Conservation (phyloP, 1,284 basidiomycete species). For the Anthracocystis panici-leucophaei region DNA sequence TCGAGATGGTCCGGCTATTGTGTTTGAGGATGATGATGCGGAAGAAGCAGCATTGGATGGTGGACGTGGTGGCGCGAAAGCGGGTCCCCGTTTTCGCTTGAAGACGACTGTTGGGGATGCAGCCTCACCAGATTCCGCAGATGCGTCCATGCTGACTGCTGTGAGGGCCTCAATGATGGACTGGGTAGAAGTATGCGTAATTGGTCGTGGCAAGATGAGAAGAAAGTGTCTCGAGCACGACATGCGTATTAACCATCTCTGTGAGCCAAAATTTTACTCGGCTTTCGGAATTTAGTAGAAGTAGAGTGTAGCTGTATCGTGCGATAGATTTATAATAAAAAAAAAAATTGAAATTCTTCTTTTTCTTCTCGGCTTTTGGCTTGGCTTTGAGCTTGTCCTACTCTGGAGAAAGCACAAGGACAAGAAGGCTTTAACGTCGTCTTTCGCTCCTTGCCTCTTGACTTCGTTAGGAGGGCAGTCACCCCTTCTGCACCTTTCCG, state of each 20-base stretch:
- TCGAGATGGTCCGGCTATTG: conserved; percentile 24
- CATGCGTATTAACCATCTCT: conserved; percentile 4
- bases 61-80: conserved; percentile 19
- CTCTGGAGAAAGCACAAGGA: conserved; percentile 1
- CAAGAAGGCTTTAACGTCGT: conserved; percentile 18
- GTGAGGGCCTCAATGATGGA: background rate
- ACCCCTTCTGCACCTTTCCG: conserved; percentile 47
- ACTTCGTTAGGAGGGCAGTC: conserved; percentile 50
- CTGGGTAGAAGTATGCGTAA: background rate
- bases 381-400: conserved; percentile 16
- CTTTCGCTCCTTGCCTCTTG: conserved; percentile 39
- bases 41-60: background rate
- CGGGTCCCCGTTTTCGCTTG: conserved; percentile 42
- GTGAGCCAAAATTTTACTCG: conserved; percentile 10
- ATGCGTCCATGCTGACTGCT: conserved; percentile 6
- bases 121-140: conserved; percentile 2
- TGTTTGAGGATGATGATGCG: conserved; percentile 6
- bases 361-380: conserved; percentile 3
- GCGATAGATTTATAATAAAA: too few relatives aligned
- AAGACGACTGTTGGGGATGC: conserved; percentile 25
- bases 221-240: background rate
- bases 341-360: conserved; percentile 9
- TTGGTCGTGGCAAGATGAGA: conserved; percentile 11
- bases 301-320: conserved; percentile 23
- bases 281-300: conserved; percentile 27